Base-by-base conservation (phyloP, 2,329 filamentous ascomycete species). In the Aspergillus chevalieri region DNA sequence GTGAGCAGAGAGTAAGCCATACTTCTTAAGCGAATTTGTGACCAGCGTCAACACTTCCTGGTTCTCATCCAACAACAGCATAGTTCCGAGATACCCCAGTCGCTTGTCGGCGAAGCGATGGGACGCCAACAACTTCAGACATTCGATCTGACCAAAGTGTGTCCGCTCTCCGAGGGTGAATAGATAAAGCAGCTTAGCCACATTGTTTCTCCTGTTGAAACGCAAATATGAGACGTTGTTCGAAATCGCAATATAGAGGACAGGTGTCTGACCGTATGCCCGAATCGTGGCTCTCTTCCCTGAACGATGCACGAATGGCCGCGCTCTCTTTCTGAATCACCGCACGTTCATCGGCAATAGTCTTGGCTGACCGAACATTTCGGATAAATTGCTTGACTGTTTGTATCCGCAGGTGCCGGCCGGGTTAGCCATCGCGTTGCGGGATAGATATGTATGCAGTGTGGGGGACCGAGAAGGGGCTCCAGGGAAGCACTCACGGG, bases 301-400 rank as follows among this genome's bases (percentile, higher is more conserved):
- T 84, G 71, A 98, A 98, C 75, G 92, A 97, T 60, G 93, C 90
- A 73, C 93, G 83, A 67, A 98, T 98, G 44, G 92, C 89, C 51
- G 93, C 93, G 74, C 93, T 98, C 77, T 98, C 93, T 74, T 98
- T 98, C 66, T 97, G 93, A 56, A 98, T 94, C 49, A 98, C 93
- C 47, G 93, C 92, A 67, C 93, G 85, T 77, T 98, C 93, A 74
- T 98, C 93, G 69, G 94, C 94, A 68, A 98, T 96, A 33, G 93
- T 98, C 78, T 98, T 98, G 53, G 93, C 90, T 54, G 93, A 92
- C 70, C 93, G 89, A 68, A 98, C 93, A 75, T 96, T 97, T 69
- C 93, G 91, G 74, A 98, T 98, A 76, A 98, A 98, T 76, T 97
- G 93, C 78, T 98, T 98, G 71, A 98, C 93, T 97, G 67, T 47